Conservation (phyloP, 495 filamentous ascomycete species). For the Hamigera avellanea region DNA sequence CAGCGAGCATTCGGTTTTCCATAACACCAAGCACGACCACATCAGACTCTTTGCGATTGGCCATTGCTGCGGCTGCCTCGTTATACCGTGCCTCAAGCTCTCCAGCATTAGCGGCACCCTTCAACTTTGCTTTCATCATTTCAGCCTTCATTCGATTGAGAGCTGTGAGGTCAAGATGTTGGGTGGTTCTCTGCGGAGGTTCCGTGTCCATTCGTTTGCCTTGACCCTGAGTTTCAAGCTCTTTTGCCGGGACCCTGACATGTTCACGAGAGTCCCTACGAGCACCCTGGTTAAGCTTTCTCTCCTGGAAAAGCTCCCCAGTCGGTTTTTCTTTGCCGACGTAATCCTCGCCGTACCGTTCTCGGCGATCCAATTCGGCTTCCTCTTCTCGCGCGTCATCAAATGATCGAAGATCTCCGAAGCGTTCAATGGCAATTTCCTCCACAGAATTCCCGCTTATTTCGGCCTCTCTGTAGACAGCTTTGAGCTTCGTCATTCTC, state of each 20-base stretch:
- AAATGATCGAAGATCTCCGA: conserved; percentile 71
- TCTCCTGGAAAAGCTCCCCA: conserved; percentile 74
- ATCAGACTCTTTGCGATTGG: conserved; percentile 48
- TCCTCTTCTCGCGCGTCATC: conserved; percentile 94
- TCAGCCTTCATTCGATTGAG: conserved; percentile 86
- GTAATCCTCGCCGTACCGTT: conserved; percentile 76
- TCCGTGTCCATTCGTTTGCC: conserved; percentile 31
- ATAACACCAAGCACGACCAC: conserved; percentile 76
- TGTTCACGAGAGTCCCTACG: conserved; percentile 21
- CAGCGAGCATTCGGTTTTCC: conserved; percentile 78
- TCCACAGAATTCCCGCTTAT: conserved; percentile 61
- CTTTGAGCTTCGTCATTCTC: conserved; percentile 90
- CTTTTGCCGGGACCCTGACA: conserved; percentile 23
- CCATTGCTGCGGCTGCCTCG: conserved; percentile 46
- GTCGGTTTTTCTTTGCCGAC: conserved; percentile 80
- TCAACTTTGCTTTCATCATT: conserved; percentile 87
- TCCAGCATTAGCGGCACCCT: conserved; percentile 55
- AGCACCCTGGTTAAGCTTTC: conserved; percentile 43
- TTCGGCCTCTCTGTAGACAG: conserved; percentile 70
- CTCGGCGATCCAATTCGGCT: conserved; percentile 76
- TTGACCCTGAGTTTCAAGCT: conserved; percentile 31
- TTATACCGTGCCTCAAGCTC: conserved; percentile 82
- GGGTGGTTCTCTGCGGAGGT: conserved; percentile 26
- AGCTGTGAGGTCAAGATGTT: conserved; percentile 56
- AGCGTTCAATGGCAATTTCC: conserved; percentile 69